Conservation (phyloP, 352 stramenopile species). For the Saprolegnia diclina region DNA sequence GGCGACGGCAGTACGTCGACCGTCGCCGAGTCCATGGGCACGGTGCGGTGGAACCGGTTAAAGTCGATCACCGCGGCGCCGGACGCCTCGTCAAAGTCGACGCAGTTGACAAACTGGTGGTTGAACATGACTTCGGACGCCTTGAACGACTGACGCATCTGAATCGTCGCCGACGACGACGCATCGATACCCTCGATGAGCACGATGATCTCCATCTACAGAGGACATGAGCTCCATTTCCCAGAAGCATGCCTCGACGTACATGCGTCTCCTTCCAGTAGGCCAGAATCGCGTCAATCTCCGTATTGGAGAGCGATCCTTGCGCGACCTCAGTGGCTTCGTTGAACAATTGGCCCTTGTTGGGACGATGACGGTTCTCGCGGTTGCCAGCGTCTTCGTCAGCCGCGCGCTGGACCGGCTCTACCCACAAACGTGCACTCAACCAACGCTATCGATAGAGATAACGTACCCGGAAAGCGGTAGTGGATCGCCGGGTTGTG, state of each 20-base stretch:
- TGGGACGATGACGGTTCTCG: constrained; percentile 31
- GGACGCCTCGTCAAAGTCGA: constrained; percentile 66
- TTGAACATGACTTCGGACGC: constrained; percentile 89
- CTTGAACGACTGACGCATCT: constrained; percentile 95
- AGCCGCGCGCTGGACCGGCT: constrained; percentile 48
- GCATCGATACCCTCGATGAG: constrained; percentile 94
- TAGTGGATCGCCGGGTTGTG: constrained; percentile 60
- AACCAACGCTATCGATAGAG: background rate
- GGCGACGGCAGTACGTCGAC: background rate
- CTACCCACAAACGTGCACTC: constrained; percentile 10
- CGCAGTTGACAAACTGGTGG: constrained; percentile 89
- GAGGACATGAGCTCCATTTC: no score
- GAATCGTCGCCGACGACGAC: constrained; percentile 90
- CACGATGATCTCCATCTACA: constrained; percentile 93
- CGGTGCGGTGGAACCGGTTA: constrained; percentile 80
- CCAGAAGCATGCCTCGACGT: constrained; percentile 9
- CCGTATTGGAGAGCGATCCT: background rate
- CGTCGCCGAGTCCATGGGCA: background rate
- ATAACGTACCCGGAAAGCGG: constrained; percentile 42
- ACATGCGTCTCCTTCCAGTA: constrained; percentile 77
- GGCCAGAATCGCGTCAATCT: constrained; percentile 54
- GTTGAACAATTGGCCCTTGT: constrained; percentile 16
- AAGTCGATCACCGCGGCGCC: constrained; percentile 86
- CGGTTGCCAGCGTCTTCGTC: constrained; percentile 61
- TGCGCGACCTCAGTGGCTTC: background rate